Conservation (phyloP, 1,139 yeast genomes). For the Diutina rugosa region DNA sequence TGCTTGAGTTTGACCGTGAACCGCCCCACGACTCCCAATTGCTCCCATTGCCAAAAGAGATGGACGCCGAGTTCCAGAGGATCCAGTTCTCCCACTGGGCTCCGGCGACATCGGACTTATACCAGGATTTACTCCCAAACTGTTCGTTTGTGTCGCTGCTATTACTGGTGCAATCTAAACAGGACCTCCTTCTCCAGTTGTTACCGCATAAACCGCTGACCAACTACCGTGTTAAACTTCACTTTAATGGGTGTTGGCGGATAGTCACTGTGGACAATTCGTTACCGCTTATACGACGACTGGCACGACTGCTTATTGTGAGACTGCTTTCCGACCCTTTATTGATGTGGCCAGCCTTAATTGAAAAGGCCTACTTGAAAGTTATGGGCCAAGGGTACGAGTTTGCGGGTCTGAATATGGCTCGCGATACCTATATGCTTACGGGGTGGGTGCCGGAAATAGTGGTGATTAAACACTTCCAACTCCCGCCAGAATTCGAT, state of each 20-base stretch:
- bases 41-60: background rate
- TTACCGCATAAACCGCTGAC: background rate
- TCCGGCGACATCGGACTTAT: conserved; percentile 14
- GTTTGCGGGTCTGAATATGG: conserved; percentile 69
- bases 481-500: conserved; percentile 15
- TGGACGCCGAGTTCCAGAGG: conserved; percentile 1
- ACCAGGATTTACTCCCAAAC: conserved; percentile 51
- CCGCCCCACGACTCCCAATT: background rate
- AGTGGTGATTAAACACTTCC: conserved; percentile 15
- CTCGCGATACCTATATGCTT: conserved; percentile 54
- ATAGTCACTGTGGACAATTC: conserved; percentile 36
- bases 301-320: conserved; percentile 16
- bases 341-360: conserved; percentile 54
- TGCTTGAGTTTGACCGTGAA: conserved; percentile 1
- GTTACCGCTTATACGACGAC: conserved; percentile 16
- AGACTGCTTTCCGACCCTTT: conserved; percentile 26
- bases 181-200: background rate
- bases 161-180: conserved; percentile 22
- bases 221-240: conserved; percentile 6
- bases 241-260: conserved; percentile 50
- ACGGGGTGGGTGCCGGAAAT: conserved; percentile 69
- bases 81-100: background rate
- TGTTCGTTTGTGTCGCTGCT: conserved; percentile 69
- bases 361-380: conserved; percentile 68
- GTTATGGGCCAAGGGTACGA: conserved; percentile 48